Evolutionary conservation across 495 filamentous ascomycete genomes (phyloP), one percentile per base, ranked within the genome.

Genomic region (Aspergillus bertholletiae): DNA sequence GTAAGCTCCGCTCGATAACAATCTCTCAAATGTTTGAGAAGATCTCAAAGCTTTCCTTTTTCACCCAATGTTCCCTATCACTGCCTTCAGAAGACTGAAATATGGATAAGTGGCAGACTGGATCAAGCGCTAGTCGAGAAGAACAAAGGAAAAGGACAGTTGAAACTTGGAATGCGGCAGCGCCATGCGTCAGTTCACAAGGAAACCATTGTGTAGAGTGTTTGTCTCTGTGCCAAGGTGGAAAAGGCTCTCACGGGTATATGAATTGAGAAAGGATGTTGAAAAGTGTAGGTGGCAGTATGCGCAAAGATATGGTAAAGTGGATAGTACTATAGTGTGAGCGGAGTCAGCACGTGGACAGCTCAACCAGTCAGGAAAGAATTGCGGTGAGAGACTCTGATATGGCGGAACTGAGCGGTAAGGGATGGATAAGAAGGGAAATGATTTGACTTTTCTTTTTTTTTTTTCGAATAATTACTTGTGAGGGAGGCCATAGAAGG

Each of bases 131-230:
- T 23, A 20, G 37, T 40, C 15, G 49, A 53, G 44, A 26, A 35
- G 47, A 49, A 54, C 28, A 57, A 43, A 58, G 45, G 43, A 57
- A 55, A 46, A 17, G 22, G 47, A 53, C 45, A 60, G 35, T 30
- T 50, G 18, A 39, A 53, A 18, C 52, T 53, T 64, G 41, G 43
- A 53, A 39, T 26, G 51, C 3, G 44, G 54, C 26, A 35, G 24
- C 55, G 62, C 58, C 62, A 65, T 65, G 45, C 59, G 62, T 65
- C 40, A 61, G 53, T 65, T 44, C 37, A 53, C 23, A 43, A 47
- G 21, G 17, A 28, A 58, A 43, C 30, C 24, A 46, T 30, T 18
- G 49, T 34, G 52, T 26, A 35, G 52, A 28, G 39, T 13, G 18
- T 21, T 8, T 24, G n/a, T 34, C 39, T 46, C 35, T 40, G 32